Percentiles rank a stretch among this genome's conserved stretches.
These are phyloP conservation scores for Sisymbrium irio DNA, from an alignment of 345 rosid species.

Conservation along the genomic window DNA sequence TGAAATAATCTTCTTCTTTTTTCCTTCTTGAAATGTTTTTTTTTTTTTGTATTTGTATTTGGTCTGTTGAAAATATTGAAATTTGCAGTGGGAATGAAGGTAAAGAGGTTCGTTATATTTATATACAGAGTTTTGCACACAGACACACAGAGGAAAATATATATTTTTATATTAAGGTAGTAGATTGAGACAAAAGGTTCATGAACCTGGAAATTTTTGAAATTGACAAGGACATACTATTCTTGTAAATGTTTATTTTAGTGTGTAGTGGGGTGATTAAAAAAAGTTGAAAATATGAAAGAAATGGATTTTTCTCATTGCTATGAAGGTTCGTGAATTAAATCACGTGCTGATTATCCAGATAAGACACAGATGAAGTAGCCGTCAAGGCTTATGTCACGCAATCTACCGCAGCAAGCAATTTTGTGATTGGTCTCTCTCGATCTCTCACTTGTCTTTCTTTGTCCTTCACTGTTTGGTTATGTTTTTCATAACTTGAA, in stretches of 20 bases:
- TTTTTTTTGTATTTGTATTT: too few relatives aligned
- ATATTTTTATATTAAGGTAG: background rate
- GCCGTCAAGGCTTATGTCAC: constrained; percentile 34
- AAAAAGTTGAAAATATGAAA: constrained; percentile 25
- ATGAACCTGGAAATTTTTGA: constrained; percentile 29
- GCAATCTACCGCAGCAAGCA: constrained; percentile 34
- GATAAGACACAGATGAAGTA: background rate
- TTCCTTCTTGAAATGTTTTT: background rate
- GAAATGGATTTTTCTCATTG: constrained; percentile 14
- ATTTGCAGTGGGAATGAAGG: constrained; percentile 9
- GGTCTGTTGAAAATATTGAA: constrained; percentile 10
- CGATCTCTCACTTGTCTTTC: constrained; percentile 25
- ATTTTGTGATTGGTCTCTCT: constrained; percentile 24
- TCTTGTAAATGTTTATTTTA: background rate
- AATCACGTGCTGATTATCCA: constrained; percentile 34
- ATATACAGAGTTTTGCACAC: background rate
- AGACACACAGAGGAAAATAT: too few relatives aligned
- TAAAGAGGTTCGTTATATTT: background rate
- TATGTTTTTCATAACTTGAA: background rate
- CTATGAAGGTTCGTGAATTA: constrained; percentile 36
- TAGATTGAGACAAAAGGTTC: constrained; percentile 22
- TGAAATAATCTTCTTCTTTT: background rate
- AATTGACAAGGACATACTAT: constrained; percentile 10
- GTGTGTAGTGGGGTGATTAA: constrained; percentile 16
- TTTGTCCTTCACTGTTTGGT: background rate